Conservation (phyloP, 192 early-diverging fungal genomes). For the Piromyces finnis region DNA sequence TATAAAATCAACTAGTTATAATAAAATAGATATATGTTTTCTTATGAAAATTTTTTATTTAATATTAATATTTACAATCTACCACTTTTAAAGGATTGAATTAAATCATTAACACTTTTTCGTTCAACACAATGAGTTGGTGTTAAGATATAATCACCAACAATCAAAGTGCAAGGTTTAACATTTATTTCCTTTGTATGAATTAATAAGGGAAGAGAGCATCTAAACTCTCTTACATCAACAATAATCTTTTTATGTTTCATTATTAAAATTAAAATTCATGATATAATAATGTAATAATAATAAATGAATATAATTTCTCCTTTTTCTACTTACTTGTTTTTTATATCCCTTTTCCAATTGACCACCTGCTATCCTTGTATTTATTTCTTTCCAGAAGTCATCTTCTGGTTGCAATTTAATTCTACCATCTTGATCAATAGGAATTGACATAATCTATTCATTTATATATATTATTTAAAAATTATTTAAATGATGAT, state of each 20-base stretch:
- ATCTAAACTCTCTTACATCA: constrained; percentile 83
- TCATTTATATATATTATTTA: too few relatives aligned
- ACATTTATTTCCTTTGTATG: constrained; percentile 59
- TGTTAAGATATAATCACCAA: constrained; percentile 86
- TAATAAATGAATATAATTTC: too few relatives aligned
- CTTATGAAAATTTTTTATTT: too few relatives aligned
- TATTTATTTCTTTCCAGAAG: constrained; percentile 29
- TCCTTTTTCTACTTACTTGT: not conserved
- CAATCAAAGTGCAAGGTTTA: constrained; percentile 63
- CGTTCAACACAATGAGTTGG: constrained; percentile 78
- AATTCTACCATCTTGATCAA: constrained; percentile 36
- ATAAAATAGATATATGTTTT: too few relatives aligned
- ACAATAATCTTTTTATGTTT: constrained; percentile 38
- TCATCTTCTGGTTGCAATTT: constrained; percentile 17
- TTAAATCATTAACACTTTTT: constrained; percentile 77
- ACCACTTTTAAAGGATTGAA: constrained; percentile 43
- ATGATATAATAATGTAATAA: too few relatives aligned
- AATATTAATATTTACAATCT: not conserved
- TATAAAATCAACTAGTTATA: too few relatives aligned
- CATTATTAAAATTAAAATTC: too few relatives aligned
- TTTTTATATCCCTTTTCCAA: not conserved
- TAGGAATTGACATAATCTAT: constrained; percentile 56
- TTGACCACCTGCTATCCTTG: constrained; percentile 43
- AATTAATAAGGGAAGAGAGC: constrained; percentile 70
- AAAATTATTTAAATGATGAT: too few relatives aligned